These are phyloP conservation scores for Kodamaea laetipori DNA, from an alignment of 805 yeast species.

Conservation along the genomic window DNA sequence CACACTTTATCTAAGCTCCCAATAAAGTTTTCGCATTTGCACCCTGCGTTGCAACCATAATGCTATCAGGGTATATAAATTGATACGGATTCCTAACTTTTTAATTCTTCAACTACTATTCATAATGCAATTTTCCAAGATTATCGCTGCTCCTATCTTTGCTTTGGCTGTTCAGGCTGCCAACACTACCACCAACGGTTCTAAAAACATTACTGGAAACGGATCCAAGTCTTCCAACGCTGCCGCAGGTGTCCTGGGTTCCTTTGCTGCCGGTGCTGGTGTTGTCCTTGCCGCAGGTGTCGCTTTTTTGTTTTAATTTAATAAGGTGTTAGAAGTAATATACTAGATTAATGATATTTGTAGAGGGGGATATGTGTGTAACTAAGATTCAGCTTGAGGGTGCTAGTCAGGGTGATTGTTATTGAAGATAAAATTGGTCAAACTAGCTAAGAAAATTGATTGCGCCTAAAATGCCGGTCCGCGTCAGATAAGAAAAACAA, in stretches of 20 bases:
- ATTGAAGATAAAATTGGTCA: no score
- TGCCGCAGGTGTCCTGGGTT: constrained; percentile 18
- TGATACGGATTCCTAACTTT: background rate
- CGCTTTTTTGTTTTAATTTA: constrained; percentile 14
- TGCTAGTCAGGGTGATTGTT: no score
- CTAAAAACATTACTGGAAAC: constrained; percentile 8
- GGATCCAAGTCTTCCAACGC: constrained; percentile 16
- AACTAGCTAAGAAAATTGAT: no score
- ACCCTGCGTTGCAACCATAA: no score
- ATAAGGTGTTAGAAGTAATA: background rate
- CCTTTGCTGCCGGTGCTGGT: constrained; percentile 16
- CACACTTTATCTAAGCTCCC: no score
- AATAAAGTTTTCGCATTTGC: no score
- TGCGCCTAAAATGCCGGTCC: no score
- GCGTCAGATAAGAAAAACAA: background rate
- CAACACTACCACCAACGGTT: constrained; percentile 19
- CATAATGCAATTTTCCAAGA: constrained; percentile 24
- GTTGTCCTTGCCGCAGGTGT: constrained; percentile 16
- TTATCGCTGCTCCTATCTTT: constrained; percentile 19
- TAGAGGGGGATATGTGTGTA: no score
- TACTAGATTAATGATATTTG: background rate
- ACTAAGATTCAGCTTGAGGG: no score
- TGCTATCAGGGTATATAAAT: background rate
- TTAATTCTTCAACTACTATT: background rate
- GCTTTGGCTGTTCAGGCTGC: constrained; percentile 27